Conservation (phyloP, 768 basidiomycete species). For the Guyanaporus albipodus region DNA sequence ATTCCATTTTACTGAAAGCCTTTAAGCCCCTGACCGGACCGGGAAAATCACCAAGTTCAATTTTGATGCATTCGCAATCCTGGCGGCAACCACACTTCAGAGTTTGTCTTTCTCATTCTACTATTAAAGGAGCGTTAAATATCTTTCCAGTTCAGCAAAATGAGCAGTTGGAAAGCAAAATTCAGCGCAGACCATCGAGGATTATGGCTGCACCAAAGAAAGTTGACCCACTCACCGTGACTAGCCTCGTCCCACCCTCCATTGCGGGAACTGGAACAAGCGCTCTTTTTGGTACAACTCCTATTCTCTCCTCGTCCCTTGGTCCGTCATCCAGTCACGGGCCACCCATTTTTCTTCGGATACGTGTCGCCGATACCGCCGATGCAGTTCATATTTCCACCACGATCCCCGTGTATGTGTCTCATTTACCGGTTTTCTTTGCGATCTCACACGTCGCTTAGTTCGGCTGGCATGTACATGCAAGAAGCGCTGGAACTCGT, state of each 20-base stretch:
- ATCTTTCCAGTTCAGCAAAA: slow-evolving; percentile 63
- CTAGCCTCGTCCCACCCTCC: slow-evolving; percentile 38
- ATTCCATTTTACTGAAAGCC: not conserved
- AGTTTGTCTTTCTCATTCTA: slow-evolving; percentile 39
- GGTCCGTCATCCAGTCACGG: slow-evolving; percentile 72
- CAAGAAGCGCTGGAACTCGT: slow-evolving; percentile 90
- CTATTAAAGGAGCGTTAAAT: not conserved
- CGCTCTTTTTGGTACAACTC: slow-evolving; percentile 45
- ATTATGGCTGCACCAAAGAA: slow-evolving; percentile 60
- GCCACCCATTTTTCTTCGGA: slow-evolving; percentile 78
- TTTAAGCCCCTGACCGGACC: slow-evolving; percentile 83
- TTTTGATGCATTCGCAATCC: slow-evolving; percentile 84
- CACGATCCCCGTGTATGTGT: slow-evolving; percentile 83
- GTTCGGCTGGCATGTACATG: slow-evolving; percentile 92
- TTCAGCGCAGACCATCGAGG: slow-evolving; percentile 73
- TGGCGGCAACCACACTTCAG: slow-evolving; percentile 70
- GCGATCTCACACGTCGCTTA: slow-evolving; percentile 22
- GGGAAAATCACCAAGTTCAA: slow-evolving; percentile 85
- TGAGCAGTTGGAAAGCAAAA: slow-evolving; percentile 69
- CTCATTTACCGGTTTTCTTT: not conserved
- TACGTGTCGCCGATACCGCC: slow-evolving; percentile 74
- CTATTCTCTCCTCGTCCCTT: slow-evolving; percentile 59
- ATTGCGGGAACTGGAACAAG: slow-evolving; percentile 41
- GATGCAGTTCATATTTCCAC: slow-evolving; percentile 85
- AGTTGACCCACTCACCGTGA: slow-evolving; percentile 40